Conservation (phyloP, 352 stramenopile species). For the Thalassiosira allenii region DNA sequence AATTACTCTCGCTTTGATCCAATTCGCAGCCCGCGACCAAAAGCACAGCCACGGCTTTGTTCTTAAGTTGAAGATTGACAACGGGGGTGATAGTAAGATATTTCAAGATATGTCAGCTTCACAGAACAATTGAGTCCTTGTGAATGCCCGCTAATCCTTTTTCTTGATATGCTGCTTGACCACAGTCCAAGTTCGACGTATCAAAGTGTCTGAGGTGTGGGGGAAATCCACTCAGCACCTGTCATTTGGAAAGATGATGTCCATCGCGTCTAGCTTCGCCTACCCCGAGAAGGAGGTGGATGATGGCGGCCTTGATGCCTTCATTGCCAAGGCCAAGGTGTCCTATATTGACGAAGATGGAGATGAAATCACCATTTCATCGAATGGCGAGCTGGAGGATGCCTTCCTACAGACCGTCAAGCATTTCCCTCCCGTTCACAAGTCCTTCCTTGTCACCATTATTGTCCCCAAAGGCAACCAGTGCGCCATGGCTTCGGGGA, state of each 20-base stretch:
- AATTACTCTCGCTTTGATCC: background rate
- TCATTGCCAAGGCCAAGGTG: conserved; percentile 33
- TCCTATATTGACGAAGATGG: conserved; percentile 82
- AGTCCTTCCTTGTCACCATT: conserved; percentile 63
- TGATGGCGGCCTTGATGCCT: conserved; percentile 31
- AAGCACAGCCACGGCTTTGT: conserved; percentile 60
- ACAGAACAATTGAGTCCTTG: background rate
- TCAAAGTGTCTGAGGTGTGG: conserved; percentile 57
- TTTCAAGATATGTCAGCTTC: conserved; percentile 1
- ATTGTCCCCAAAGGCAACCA: conserved; percentile 43
- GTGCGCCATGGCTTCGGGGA: background rate
- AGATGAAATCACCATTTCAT: conserved; percentile 74
- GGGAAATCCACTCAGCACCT: conserved; percentile 34
- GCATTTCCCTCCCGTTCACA: conserved; percentile 13
- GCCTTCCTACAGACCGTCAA: conserved; percentile 68
- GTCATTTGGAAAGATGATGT: conserved; percentile 67
- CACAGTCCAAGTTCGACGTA: conserved; percentile 44
- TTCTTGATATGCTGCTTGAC: conserved; percentile 12
- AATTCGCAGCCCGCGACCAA: conserved; percentile 38
- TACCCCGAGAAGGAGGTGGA: conserved; percentile 19
- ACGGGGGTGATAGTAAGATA: conserved; percentile 59
- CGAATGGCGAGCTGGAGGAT: conserved; percentile 72
- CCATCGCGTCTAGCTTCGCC: conserved; percentile 52
- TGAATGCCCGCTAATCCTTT: conserved; percentile 13
- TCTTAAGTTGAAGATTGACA: conserved; percentile 75